These are phyloP conservation scores for Teunomyces pallodes DNA, from an alignment of 805 yeast species.

Conservation along the genomic window DNA sequence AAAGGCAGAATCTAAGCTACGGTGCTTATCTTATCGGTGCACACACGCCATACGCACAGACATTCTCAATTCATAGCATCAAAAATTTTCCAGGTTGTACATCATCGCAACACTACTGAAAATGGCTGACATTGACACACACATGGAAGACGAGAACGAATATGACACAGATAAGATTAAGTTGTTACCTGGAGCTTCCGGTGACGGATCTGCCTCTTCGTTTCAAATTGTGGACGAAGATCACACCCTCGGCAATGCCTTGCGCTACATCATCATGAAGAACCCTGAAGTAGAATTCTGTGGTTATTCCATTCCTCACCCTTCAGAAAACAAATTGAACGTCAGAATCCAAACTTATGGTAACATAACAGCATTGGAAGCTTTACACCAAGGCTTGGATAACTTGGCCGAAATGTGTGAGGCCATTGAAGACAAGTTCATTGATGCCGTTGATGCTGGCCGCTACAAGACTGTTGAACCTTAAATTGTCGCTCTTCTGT, in stretches of 20 bases:
- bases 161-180: conserved; percentile 57
- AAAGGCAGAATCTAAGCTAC: too few relatives aligned
- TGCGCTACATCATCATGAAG: conserved; percentile 92
- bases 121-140: conserved; percentile 8
- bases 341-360: conserved; percentile 94
- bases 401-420: conserved; percentile 81
- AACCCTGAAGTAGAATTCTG: conserved; percentile 98
- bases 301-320: conserved; percentile 98
- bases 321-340: conserved; percentile 87
- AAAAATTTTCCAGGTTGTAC: conserved; percentile 6
- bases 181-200: conserved; percentile 80
- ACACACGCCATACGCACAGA: conserved; percentile 2
- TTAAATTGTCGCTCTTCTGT: conserved; percentile 15
- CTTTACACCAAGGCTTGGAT: conserved; percentile 85
- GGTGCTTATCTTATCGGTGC: background rate
- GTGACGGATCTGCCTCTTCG: conserved; percentile 92
- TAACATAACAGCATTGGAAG: conserved; percentile 81
- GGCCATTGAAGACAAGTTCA: conserved; percentile 76
- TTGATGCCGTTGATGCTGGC: conserved; percentile 61
- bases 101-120: conserved; percentile 3
- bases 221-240: conserved; percentile 93
- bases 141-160: conserved; percentile 44
- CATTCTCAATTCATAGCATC: background rate
- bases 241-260: conserved; percentile 92
- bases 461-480: conserved; percentile 51